These are phyloP conservation scores for Pleurotus platypus DNA, from an alignment of 768 basidiomycete species.

Conservation along the genomic window DNA sequence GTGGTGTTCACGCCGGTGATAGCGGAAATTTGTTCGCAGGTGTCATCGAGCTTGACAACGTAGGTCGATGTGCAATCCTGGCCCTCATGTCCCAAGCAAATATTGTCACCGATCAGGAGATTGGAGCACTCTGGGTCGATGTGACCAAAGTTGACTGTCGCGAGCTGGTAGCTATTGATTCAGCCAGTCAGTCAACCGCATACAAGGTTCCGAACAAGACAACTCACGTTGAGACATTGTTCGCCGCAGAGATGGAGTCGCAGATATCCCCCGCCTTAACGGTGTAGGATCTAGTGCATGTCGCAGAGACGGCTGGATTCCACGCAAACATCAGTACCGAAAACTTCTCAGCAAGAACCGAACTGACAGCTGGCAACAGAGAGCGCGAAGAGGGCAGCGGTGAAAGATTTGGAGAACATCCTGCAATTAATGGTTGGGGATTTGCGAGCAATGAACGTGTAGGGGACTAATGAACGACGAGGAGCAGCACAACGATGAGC, in stretches of 20 bases:
- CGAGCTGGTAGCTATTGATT: slow-evolving; percentile 66
- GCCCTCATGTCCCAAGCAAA: slow-evolving; percentile 61
- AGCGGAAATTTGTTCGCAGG: slow-evolving; percentile 48
- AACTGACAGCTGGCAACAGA: slow-evolving; percentile 1
- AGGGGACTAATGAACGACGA: neutral
- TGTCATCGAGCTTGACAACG: slow-evolving; percentile 52
- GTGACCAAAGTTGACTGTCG: slow-evolving; percentile 47
- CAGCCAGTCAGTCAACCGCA: neutral
- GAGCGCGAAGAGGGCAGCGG: slow-evolving; percentile 1
- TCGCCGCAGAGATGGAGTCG: slow-evolving; percentile 58
- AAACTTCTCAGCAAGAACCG: neutral
- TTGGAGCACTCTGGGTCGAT: slow-evolving; percentile 59
- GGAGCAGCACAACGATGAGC: neutral
- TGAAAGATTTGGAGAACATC: neutral
- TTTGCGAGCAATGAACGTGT: slow-evolving; percentile 1
- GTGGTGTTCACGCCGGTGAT: slow-evolving; percentile 43
- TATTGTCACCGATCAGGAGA: slow-evolving; percentile 39
- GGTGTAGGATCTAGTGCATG: slow-evolving; percentile 55
- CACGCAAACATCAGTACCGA: neutral
- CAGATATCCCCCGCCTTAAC: slow-evolving; percentile 59
- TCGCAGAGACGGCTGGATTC: slow-evolving; percentile 1
- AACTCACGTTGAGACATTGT: slow-evolving; percentile 62
- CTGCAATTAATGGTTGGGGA: neutral
- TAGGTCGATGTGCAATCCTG: slow-evolving; percentile 65
- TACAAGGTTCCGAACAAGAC: neutral